Base-by-base conservation (phyloP, 2,329 filamentous ascomycete genomes). In the Stemphylium beticola region DNA sequence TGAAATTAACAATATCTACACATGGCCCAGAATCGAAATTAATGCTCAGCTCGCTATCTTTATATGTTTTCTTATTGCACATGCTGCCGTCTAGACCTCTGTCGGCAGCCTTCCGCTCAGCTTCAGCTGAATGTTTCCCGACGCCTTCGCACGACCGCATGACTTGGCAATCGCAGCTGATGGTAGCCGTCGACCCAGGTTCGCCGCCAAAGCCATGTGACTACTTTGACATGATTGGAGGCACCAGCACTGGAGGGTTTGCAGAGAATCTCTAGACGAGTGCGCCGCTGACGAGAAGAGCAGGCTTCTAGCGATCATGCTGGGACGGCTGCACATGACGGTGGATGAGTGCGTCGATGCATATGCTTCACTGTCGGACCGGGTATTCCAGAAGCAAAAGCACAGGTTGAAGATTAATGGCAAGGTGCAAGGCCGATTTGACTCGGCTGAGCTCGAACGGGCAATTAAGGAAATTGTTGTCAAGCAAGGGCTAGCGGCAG, bases 401-500 rank as follows among this genome's bases (percentile, higher is more conserved):
- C 53, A 55, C 38, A 49, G 42, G 4, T 36, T 64, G 24, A 61
- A 43, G 10, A 18, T 58, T 18, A 60, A 6, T 22, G 20, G 20
- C 6, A 22, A 6, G 20, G 20, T 22, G 3, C 20, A 62, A 41
- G 62, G 57, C n/a, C 44, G 61, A 2, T 68, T 66, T 22, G 58
- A 67, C 45, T 45, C 55, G 2, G 54, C 60, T 1, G 62, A 60
- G 50, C 57, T 68, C 18, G 55, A 36, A 36, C 52, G 29, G 20
- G 57, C 55, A 4, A 34, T 63, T 4, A 63, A 49, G 15, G 52
- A 60, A 22, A 49, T 64, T 7, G 37, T 65, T 8, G 53, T 20
- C 18, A 22, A 53, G 49, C 54, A 64, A 42, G 52, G 51, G 20
- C 15, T 59, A 39, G 24, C 11, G n/a, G 60, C 64, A 36, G 55